Evolutionary conservation across 495 filamentous ascomycete species (phyloP).

Genomic region (Penicillium ochrochloron): DNA sequence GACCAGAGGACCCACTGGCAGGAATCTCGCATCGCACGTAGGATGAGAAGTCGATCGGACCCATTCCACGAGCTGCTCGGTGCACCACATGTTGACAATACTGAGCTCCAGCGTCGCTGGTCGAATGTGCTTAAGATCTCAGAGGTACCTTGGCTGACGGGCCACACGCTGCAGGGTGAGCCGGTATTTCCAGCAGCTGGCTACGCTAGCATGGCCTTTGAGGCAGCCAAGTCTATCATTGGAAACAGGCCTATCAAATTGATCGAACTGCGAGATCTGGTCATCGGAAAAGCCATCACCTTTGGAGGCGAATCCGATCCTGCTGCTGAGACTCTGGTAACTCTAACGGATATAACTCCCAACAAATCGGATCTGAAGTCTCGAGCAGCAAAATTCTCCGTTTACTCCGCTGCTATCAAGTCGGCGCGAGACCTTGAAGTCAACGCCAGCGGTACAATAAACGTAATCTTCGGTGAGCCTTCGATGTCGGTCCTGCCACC

Average conservation of each 20-base stretch:
- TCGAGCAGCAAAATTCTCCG: constrained; percentile 14
- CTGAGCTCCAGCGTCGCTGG: constrained; percentile 29
- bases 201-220: constrained; percentile 61
- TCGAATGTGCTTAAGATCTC: constrained; percentile 30
- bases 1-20: constrained; percentile 50
- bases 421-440: constrained; percentile 3
- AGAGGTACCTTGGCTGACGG: constrained; percentile 42
- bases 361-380: constrained; percentile 14
- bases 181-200: constrained; percentile 62
- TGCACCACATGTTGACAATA: constrained; percentile 12
- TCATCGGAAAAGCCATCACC: constrained; percentile 6
- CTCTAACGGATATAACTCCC: constrained; percentile 27
- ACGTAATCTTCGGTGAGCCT: not conserved
- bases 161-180: constrained; percentile 42
- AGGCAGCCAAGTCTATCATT: constrained; percentile 38
- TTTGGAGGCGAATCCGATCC: constrained; percentile 13
- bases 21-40: constrained; percentile 46
- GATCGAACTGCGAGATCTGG: constrained; percentile 10
- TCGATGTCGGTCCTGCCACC: not conserved
- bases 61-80: constrained; percentile 36
- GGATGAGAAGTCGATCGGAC: constrained; percentile 20
- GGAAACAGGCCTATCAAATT: not conserved
- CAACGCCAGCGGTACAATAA: constrained; percentile 13
- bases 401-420: constrained; percentile 22
- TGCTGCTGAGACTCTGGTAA: constrained; percentile 42